Evolutionary conservation across 805 yeast genomes (phyloP).

Genomic region (Ogataea methylovora): DNA sequence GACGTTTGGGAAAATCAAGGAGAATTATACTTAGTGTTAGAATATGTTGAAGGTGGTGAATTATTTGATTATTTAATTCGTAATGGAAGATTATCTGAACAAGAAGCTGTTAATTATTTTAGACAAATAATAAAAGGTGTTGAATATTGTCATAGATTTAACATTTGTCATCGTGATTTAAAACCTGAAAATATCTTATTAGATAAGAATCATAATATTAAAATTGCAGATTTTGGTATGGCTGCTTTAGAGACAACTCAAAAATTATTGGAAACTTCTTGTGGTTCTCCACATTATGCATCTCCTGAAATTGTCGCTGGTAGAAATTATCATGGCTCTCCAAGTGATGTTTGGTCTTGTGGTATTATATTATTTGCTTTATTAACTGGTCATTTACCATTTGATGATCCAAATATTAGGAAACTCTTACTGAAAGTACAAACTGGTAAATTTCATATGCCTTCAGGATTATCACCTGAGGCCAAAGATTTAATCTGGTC

Average conservation of each 20-base stretch:
- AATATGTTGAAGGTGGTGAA: slow-evolving; percentile 87
- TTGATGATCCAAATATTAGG: slow-evolving; percentile 76
- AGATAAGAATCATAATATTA: slow-evolving; percentile 58
- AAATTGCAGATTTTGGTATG: slow-evolving; percentile 86
- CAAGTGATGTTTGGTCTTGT: slow-evolving; percentile 85
- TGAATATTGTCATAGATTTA: slow-evolving; percentile 72
- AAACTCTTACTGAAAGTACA: slow-evolving; percentile 67
- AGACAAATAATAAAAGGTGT: slow-evolving; percentile 74
- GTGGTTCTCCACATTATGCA: slow-evolving; percentile 87
- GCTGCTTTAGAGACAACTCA: slow-evolving; percentile 75
- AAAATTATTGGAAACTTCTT: slow-evolving; percentile 65
- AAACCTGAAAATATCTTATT: slow-evolving; percentile 74
- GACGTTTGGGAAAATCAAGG: slow-evolving; percentile 98
- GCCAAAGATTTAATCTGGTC: slow-evolving; percentile 59
- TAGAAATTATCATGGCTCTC: slow-evolving; percentile 71
- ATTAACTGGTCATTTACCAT: slow-evolving; percentile 74
- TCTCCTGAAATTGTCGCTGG: slow-evolving; percentile 84
- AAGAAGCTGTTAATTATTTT: slow-evolving; percentile 70
- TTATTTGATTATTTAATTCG: slow-evolving; percentile 67
- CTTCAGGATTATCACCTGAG: slow-evolving; percentile 50
- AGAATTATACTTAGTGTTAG: slow-evolving; percentile 72
- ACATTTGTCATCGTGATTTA: slow-evolving; percentile 75
- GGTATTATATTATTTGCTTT: slow-evolving; percentile 77
- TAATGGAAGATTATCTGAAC: slow-evolving; percentile 62
- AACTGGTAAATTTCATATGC: slow-evolving; percentile 69